Conservation (phyloP, 208 protist species). For the Leishmania lainsoni region DNA sequence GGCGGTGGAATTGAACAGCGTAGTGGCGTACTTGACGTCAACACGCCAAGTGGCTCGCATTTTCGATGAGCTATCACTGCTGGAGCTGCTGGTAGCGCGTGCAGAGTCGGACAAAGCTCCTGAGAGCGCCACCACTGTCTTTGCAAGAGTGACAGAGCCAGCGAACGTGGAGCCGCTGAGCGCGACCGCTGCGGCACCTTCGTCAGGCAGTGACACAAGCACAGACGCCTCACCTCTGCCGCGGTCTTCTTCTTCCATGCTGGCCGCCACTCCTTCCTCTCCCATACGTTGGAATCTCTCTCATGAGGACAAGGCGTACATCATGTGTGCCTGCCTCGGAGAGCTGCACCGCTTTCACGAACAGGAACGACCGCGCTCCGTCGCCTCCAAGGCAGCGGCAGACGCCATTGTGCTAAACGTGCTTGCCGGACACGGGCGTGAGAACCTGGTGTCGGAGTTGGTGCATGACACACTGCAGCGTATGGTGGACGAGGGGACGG, state of each 20-base stretch:
- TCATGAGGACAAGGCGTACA: constrained; percentile 56
- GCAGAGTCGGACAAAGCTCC: background rate
- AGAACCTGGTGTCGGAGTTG: constrained; percentile 72
- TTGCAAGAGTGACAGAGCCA: background rate
- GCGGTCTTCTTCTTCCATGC: background rate
- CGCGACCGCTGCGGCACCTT: background rate
- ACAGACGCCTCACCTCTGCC: background rate
- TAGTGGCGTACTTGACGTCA: constrained; percentile 58
- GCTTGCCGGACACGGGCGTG: constrained; percentile 67
- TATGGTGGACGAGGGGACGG: constrained; percentile 68
- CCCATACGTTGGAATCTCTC: constrained; percentile 13
- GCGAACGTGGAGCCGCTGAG: background rate
- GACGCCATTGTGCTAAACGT: constrained; percentile 81
- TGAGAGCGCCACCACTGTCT: background rate
- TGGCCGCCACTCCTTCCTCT: background rate
- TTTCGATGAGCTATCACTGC: constrained; percentile 61
- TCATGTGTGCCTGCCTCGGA: constrained; percentile 66
- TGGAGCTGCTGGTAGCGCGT: constrained; percentile 27
- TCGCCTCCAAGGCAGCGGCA: constrained; percentile 50
- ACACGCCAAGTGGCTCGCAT: constrained; percentile 48
- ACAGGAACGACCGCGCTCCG: constrained; percentile 53
- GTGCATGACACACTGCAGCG: constrained; percentile 71
- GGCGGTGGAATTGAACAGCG: constrained; percentile 42
- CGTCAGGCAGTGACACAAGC: background rate
- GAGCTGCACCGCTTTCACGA: constrained; percentile 67